Conservation (phyloP, 176 grass and related monocot genomes). For the Phoenix roebelenii region DNA sequence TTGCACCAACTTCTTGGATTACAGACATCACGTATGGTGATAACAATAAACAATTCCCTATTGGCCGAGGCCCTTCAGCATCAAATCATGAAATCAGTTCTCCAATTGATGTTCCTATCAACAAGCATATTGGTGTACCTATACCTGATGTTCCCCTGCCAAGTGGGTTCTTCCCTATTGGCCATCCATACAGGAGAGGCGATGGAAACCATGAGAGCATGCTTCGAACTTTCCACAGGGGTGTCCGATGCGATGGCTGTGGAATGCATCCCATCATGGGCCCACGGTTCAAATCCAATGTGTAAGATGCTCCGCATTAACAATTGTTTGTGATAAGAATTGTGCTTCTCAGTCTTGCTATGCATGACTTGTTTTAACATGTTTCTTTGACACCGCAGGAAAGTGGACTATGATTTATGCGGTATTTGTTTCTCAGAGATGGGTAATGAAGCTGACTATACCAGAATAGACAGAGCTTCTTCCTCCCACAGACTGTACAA, state of each 20-base stretch:
- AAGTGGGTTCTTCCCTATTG: neutral
- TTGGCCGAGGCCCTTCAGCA: neutral
- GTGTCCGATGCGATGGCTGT: neutral
- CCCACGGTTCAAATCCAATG: neutral
- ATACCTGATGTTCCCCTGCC: neutral
- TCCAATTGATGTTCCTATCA: neutral
- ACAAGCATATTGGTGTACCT: neutral
- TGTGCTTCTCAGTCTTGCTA: neutral
- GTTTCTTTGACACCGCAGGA: neutral
- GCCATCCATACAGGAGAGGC: neutral
- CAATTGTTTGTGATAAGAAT: neutral
- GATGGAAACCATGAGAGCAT: neutral
- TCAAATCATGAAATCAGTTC: neutral
- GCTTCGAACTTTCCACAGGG: neutral
- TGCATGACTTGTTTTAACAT: neutral
- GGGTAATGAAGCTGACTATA: neutral
- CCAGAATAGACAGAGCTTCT: neutral
- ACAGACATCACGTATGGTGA: neutral
- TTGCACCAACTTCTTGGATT: neutral
- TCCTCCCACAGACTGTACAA: neutral
- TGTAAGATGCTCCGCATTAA: neutral
- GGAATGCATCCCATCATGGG: neutral
- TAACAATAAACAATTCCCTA: conserved; percentile 1
- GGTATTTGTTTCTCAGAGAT: neutral
- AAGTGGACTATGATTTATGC: neutral